Base-by-base conservation (phyloP, 371 early-diverging fungal genomes). In the Rhizopus sp. region DNA sequence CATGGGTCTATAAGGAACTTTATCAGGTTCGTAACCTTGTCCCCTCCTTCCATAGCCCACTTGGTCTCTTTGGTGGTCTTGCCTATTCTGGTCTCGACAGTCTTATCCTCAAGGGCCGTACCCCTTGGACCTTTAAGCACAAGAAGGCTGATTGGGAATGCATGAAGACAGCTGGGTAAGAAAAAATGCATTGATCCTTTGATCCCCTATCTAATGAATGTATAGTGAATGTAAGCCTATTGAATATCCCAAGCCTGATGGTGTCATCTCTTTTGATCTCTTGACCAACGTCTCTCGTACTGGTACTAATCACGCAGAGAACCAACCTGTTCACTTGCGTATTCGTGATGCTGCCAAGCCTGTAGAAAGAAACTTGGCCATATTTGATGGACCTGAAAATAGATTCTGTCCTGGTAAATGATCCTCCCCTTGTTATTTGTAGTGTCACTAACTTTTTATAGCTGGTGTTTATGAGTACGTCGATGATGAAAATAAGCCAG, bases 401-500 rank as follows among this genome's bases (percentile, higher is more conserved):
- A 85, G 93, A 59, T 98, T 97, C 84, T 99, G 99, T 66, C 99
- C 99, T 17, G 92, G 89, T 88, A 77, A 63, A 51, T 60, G 0
- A 15, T 10, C 23, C 23, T 15, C 2, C 7, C 3, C 12, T 9
- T 6, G 12, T 5, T 7, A 31, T 48, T n/a, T 0, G 8, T 10
- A n/a, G 12, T 5, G 29, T 4, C 23, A 7, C 29, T 31, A 3
- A 48, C 7, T 35, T 31, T 46, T 46, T 52, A 23, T 55, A 88
- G 98, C 99, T 13, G 97, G 96, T 52, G 99, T 98, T 4, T 98
- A 98, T 72, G 99, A 98, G 81, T 98, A 93, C 73, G 91, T 97
- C 0, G 97, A 96, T 8, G 93, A 95, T 60, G 96, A 94, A 60
- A 78, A 77, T 15, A 86, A 87, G 31, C 89, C 93, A 5, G 94